Conservation (phyloP, 495 filamentous ascomycete genomes). For the Chaetomium fimeti region DNA sequence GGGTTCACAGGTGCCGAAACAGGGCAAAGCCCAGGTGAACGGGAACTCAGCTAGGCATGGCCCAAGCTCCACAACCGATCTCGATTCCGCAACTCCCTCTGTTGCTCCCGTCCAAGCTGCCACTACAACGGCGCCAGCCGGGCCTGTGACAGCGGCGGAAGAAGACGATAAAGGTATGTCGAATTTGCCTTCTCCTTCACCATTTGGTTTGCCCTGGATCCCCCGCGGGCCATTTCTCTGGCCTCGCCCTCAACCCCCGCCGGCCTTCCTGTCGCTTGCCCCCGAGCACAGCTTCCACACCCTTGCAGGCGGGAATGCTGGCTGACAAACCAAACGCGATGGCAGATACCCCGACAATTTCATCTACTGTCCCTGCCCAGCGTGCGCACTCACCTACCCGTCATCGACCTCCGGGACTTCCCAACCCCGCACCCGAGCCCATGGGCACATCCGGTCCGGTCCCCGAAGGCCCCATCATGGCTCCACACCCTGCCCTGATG, state of each 20-base stretch:
- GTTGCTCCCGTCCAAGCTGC: slow-evolving; percentile 10
- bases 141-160: background rate
- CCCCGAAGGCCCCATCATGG: slow-evolving; percentile 16
- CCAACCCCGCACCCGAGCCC: slow-evolving; percentile 15
- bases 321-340: slow-evolving; percentile 18
- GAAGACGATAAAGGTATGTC: slow-evolving; percentile 17
- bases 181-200: background rate
- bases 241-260: slow-evolving; percentile 9
- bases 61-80: background rate
- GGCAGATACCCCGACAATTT: slow-evolving; percentile 23
- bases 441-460: slow-evolving; percentile 2
- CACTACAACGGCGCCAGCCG: background rate
- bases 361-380: slow-evolving; percentile 12
- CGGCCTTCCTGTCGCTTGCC: background rate
- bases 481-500: slow-evolving; percentile 19
- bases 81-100: slow-evolving; percentile 12
- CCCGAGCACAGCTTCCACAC: background rate
- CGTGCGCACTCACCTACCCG: slow-evolving; percentile 15
- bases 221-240: background rate
- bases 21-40: slow-evolving; percentile 7
- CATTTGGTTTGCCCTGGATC: too few species aligned
- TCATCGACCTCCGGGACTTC: slow-evolving; percentile 16
- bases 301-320: background rate
- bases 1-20: background rate
- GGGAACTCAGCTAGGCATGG: background rate